A percentile compares a stretch with the other conserved stretches of the same genome.
These are phyloP conservation scores for Pelargonium myrrhifolium DNA, from an alignment of 441 rosid species.

Conservation along the genomic window DNA sequence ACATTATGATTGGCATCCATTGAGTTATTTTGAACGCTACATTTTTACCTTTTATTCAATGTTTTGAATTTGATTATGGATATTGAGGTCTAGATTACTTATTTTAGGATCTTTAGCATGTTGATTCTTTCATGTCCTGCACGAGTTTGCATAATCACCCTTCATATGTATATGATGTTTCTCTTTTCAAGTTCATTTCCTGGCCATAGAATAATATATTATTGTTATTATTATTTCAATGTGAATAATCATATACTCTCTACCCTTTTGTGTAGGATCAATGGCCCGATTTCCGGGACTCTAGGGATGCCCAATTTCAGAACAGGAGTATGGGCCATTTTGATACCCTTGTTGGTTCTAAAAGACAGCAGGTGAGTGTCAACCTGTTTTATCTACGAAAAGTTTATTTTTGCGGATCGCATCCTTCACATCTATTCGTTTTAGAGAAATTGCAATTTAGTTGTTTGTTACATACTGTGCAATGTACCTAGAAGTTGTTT, in stretches of 20 bases:
- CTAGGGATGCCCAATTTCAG: conserved; percentile 39
- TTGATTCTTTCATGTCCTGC: not conserved
- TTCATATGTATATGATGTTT: not conserved
- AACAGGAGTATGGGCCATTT: conserved; percentile 30
- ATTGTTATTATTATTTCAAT: conserved; percentile 3
- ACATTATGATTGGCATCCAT: not conserved
- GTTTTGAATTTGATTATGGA: not conserved
- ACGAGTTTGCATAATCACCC: not conserved
- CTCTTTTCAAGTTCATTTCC: not conserved
- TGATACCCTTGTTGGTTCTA: conserved; percentile 35
- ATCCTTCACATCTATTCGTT: not conserved
- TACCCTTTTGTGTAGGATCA: conserved; percentile 46
- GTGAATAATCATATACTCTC: conserved; percentile 17
- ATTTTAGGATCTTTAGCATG: not conserved
- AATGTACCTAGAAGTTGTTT: not conserved
- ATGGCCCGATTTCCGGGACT: conserved; percentile 41
- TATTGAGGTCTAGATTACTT: not conserved
- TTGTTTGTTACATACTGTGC: not conserved
- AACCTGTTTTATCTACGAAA: conserved; percentile 6
- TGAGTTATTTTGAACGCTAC: not conserved
- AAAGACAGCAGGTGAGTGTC: conserved; percentile 46
- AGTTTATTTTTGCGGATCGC: not conserved
- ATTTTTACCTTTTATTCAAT: not conserved
- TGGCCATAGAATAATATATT: not conserved
- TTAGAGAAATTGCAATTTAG: not conserved